These are phyloP conservation scores for Kalmusia sp. DNA, from an alignment of 2,329 filamentous ascomycete species.

Conservation along the genomic window DNA sequence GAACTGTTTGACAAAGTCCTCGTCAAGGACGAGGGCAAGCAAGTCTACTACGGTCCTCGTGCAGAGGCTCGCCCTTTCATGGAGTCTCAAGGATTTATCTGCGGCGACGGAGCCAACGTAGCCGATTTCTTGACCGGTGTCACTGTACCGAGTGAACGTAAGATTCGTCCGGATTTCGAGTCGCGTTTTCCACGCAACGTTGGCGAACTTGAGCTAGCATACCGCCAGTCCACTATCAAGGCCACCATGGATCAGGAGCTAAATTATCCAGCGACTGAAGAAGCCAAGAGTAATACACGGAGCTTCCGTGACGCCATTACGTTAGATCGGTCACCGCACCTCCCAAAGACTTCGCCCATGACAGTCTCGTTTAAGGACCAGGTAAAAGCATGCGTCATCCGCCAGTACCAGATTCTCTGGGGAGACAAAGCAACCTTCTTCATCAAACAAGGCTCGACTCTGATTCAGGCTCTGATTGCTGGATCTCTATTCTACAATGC, in stretches of 20 bases:
- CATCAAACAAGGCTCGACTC: conserved; percentile 66
- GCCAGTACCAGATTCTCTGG: conserved; percentile 71
- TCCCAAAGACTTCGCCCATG: conserved; percentile 62
- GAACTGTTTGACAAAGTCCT: conserved; percentile 74
- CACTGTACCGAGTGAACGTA: conserved; percentile 56
- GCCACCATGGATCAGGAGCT: conserved; percentile 63
- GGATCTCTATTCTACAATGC: conserved; percentile 74
- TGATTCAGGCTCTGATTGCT: conserved; percentile 67
- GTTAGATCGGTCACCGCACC: conserved; percentile 62
- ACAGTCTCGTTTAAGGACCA: conserved; percentile 52
- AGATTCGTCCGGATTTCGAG: conserved; percentile 50
- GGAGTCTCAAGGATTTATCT: conserved; percentile 67
- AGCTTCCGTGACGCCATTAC: conserved; percentile 62
- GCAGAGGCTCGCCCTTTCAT: conserved; percentile 69
- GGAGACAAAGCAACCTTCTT: conserved; percentile 70
- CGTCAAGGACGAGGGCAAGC: conserved; percentile 76
- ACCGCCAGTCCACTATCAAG: conserved; percentile 60
- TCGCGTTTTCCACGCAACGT: conserved; percentile 51
- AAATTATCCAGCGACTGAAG: conserved; percentile 61
- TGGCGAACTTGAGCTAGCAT: conserved; percentile 52
- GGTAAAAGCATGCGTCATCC: conserved; percentile 61
- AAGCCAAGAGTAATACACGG: conserved; percentile 46
- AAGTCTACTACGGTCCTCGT: conserved; percentile 76
- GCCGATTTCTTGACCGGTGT: conserved; percentile 81
- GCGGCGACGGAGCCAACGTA: conserved; percentile 63